Percentiles rank a stretch among this genome's conserved stretches.
Evolutionary conservation across 352 stramenopile species (phyloP).

Genomic region (Globisporangium barbulae): DNA sequence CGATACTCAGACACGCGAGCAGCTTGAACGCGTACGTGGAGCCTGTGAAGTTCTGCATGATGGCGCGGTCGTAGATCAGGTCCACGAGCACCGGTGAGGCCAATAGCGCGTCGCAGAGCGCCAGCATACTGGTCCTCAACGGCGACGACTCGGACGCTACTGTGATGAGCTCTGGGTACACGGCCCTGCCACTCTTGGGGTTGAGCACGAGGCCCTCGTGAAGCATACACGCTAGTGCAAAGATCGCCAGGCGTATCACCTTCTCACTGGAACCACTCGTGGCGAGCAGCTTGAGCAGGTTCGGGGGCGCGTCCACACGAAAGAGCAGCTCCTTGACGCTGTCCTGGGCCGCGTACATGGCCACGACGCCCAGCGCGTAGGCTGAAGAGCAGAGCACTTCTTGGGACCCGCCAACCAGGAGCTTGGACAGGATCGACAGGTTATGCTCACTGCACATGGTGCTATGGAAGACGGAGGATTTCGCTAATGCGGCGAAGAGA

Average conservation of each 20-base stretch:
- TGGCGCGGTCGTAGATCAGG: constrained; percentile 25
- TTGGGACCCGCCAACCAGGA: constrained; percentile 49
- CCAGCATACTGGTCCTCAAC: constrained; percentile 21
- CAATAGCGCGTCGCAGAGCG: constrained; percentile 19
- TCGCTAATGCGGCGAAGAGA: constrained; percentile 52
- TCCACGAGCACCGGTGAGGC: constrained; percentile 14
- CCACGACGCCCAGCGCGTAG: constrained; percentile 53
- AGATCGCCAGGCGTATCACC: constrained; percentile 37
- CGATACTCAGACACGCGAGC: constrained; percentile 26
- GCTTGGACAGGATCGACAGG: constrained; percentile 61
- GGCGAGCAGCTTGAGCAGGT: constrained; percentile 47
- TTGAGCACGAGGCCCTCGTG: constrained; percentile 28
- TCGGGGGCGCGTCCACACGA: constrained; percentile 38
- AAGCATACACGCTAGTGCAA: constrained; percentile 38
- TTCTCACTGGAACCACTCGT: constrained; percentile 27
- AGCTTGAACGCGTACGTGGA: constrained; percentile 43
- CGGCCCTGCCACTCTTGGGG: neutral
- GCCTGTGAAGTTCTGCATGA: constrained; percentile 15
- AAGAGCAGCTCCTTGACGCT: constrained; percentile 45
- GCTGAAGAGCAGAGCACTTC: constrained; percentile 49
- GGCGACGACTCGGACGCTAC: constrained; percentile 6
- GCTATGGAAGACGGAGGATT: constrained; percentile 43
- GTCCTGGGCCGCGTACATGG: constrained; percentile 27
- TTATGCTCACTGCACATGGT: constrained; percentile 50
- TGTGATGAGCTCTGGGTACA: constrained; percentile 7